A percentile compares a stretch with the other conserved stretches of the same genome.
Conservation (phyloP, 2,329 filamentous ascomycete species). For the Arthrobotrys conoides region DNA sequence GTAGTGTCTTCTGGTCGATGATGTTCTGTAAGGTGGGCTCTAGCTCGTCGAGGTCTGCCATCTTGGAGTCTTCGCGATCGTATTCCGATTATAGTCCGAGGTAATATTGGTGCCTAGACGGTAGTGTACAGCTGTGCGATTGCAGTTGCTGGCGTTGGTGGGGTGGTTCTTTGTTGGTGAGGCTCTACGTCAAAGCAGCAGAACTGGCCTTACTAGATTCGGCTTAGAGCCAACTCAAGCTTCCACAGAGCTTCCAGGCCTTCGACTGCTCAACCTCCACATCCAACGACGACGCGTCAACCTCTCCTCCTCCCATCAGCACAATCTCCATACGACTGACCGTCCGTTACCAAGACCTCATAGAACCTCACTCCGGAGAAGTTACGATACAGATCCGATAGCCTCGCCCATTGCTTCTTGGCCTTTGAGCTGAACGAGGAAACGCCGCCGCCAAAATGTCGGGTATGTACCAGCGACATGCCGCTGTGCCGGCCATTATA, state of each 20-base stretch:
- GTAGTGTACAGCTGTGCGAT: not conserved
- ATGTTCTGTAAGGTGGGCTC: conserved; percentile 95
- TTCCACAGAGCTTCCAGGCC: conserved; percentile 52
- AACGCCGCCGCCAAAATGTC: conserved; percentile 53
- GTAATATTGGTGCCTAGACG: not conserved
- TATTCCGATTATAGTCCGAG: not conserved
- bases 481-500: conserved; percentile 22
- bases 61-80: conserved; percentile 36
- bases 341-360: conserved; percentile 24
- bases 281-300: conserved; percentile 59
- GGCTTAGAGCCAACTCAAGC: conserved; percentile 57
- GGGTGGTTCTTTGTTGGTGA: conserved; percentile 40
- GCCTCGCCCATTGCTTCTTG: conserved; percentile 23
- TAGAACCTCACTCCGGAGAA: conserved; percentile 12
- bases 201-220: conserved; percentile 38
- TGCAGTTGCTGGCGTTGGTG: conserved; percentile 25
- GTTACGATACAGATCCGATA: conserved; percentile 27
- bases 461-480: conserved; percentile 44
- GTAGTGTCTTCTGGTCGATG: conserved; percentile 92
- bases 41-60: conserved; percentile 80
- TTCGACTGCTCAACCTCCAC: conserved; percentile 47
- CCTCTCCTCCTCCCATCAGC: conserved; percentile 43
- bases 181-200: conserved; percentile 34
- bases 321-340: conserved; percentile 17
- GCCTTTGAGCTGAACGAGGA: conserved; percentile 25